These are phyloP conservation scores for Mollisiaceae sp. DNA, from an alignment of 2,329 filamentous ascomycete genomes.

Conservation along the genomic window DNA sequence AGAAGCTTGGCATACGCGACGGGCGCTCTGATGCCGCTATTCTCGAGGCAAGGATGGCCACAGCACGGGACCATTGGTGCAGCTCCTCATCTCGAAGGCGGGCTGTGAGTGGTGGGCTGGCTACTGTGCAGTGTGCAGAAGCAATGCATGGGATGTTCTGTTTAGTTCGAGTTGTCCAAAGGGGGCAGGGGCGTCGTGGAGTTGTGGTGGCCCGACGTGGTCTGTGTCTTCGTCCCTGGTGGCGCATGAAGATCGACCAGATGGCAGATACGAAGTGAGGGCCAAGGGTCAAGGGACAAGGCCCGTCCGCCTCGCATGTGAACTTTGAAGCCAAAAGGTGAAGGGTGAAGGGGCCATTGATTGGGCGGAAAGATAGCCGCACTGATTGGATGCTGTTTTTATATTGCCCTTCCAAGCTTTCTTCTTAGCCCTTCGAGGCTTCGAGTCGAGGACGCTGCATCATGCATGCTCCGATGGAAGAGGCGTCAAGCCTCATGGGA, in stretches of 20 bases:
- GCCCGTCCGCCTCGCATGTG: constrained; percentile 5
- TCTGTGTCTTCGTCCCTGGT: constrained; percentile 7
- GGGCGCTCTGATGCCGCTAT: neutral
- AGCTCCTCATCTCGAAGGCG: neutral
- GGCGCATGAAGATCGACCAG: constrained; percentile 1
- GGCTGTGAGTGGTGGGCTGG: neutral
- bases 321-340: neutral
- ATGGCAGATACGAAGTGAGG: neutral
- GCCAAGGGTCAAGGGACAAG: too few relatives aligned
- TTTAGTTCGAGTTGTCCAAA: neutral
- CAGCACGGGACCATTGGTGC: neutral
- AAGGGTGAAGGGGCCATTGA: neutral
- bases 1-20: neutral
- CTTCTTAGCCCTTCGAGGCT: neutral
- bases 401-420: neutral
- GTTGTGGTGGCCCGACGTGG: neutral
- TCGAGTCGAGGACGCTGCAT: neutral
- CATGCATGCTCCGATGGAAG: neutral
- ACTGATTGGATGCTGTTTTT: constrained; percentile 12
- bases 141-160: neutral
- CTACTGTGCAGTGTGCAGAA: neutral
- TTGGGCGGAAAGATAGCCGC: neutral
- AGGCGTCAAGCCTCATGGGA: neutral
- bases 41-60: neutral
- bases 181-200: neutral